phyloP scores from a whole-genome alignment of 257 asterid species.

The Penstemon newberryi region DNA sequence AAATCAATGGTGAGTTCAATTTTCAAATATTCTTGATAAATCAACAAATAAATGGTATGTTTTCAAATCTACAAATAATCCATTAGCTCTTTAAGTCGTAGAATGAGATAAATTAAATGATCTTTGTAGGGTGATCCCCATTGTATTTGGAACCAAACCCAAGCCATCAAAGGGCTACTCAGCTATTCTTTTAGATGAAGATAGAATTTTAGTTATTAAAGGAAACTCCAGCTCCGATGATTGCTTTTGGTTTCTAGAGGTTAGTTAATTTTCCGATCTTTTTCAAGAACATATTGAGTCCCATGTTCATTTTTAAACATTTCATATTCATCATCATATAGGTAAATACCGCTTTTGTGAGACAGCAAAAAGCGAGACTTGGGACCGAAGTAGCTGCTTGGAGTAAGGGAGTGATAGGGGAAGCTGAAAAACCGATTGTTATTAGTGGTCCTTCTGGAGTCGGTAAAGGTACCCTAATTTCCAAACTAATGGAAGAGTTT shows the following conservation, averaged over 20 bases:
- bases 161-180: slow-evolving; percentile 60
- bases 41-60: slow-evolving; percentile 25
- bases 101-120: slow-evolving; percentile 13
- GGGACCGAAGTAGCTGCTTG: slow-evolving; percentile 83
- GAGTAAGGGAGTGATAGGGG: slow-evolving; percentile 85
- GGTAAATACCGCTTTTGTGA: slow-evolving; percentile 78
- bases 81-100: slow-evolving; percentile 2
- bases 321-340: slow-evolving; percentile 27
- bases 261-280: slow-evolving; percentile 28
- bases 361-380: slow-evolving; percentile 56
- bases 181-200: slow-evolving; percentile 62
- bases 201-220: slow-evolving; percentile 63
- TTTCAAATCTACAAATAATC: neutral
- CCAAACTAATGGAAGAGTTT: slow-evolving; percentile 80
- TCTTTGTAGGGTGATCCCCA: slow-evolving; percentile 59
- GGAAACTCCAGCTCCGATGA: slow-evolving; percentile 58
- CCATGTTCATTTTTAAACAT: no score
- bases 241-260: slow-evolving; percentile 97
- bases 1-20: no score
- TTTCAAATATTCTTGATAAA: slow-evolving; percentile 27
- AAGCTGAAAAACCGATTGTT: slow-evolving; percentile 71
- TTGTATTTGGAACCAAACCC: slow-evolving; percentile 73
- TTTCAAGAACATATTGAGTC: neutral
- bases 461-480: slow-evolving; percentile 88
- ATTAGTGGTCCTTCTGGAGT: slow-evolving; percentile 99